Evolutionary conservation across 2,329 filamentous ascomycete genomes (phyloP).

Genomic region (Fusarium sarcochroum): DNA sequence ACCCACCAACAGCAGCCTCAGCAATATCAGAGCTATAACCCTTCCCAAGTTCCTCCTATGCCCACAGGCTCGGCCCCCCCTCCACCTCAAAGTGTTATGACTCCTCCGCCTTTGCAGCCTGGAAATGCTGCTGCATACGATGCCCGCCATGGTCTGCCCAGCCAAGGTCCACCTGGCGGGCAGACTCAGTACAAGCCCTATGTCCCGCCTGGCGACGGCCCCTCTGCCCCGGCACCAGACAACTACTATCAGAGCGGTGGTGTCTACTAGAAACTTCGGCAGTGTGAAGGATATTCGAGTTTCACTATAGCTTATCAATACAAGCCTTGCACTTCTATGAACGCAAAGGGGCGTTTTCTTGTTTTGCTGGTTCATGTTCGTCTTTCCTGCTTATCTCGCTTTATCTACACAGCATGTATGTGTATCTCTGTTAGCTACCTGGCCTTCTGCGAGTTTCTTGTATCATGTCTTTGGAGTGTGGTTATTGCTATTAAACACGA

Average conservation of each 20-base stretch:
- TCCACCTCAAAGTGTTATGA: constrained; percentile 52
- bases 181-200: constrained; percentile 73
- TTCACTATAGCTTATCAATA: constrained; percentile 24
- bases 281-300: constrained; percentile 1
- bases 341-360: background rate
- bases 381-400: background rate
- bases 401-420: background rate
- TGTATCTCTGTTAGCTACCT: background rate
- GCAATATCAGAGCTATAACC: constrained; percentile 61
- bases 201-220: constrained; percentile 63
- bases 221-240: constrained; percentile 65
- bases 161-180: constrained; percentile 54
- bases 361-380: background rate
- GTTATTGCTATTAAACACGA: background rate
- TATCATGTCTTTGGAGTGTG: background rate
- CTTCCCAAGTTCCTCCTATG: constrained; percentile 58
- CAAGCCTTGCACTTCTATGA: constrained; percentile 4
- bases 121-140: constrained; percentile 63
- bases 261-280: constrained; percentile 48
- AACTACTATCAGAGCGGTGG: constrained; percentile 69
- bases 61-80: constrained; percentile 55
- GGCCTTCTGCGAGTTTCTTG: background rate
- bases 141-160: constrained; percentile 65
- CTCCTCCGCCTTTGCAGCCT: constrained; percentile 61
- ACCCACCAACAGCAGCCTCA: constrained; percentile 53